Percentiles rank a stretch among this genome's conserved stretches.
phyloP scores from a whole-genome alignment of 1,284 basidiomycete species.

The Cutaneotrichosporon sp. region DNA sequence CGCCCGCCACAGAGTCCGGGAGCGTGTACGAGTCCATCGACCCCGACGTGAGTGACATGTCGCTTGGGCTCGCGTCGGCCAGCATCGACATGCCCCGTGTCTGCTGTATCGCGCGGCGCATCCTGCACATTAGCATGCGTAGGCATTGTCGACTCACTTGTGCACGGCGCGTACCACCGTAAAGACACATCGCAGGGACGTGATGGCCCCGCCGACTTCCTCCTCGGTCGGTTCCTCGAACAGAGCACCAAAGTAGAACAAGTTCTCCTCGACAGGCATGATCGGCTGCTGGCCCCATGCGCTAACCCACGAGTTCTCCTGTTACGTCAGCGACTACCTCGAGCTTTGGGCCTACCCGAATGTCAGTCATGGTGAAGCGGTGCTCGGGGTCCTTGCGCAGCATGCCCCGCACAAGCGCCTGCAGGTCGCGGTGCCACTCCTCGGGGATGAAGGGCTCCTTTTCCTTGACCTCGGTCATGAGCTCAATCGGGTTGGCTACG shows the following conservation, averaged over 20 bases:
- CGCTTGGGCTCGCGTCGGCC: conserved; percentile 11
- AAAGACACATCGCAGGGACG: conserved; percentile 38
- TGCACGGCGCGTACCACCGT: conserved; percentile 47
- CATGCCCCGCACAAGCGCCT: conserved; percentile 44
- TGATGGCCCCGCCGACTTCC: conserved; percentile 46
- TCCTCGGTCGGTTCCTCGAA: conserved; percentile 49
- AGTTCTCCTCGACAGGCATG: conserved; percentile 42
- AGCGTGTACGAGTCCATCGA: conserved; percentile 44
- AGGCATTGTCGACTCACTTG: conserved; percentile 28
- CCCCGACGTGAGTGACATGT: conserved; percentile 21
- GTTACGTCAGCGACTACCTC: neutral
- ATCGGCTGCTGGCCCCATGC: conserved; percentile 40
- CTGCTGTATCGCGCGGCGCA: conserved; percentile 6
- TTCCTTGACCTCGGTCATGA: conserved; percentile 51
- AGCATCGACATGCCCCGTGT: conserved; percentile 1
- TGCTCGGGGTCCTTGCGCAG: conserved; percentile 45
- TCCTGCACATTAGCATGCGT: neutral
- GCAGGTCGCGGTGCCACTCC: conserved; percentile 40
- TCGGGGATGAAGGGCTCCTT: conserved; percentile 46
- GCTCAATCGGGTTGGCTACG: conserved; percentile 50
- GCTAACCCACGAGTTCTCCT: conserved; percentile 50
- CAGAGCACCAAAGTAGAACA: conserved; percentile 44
- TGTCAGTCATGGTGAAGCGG: conserved; percentile 41
- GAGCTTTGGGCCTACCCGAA: conserved; percentile 30
- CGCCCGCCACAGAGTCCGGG: conserved; percentile 11